Conservation (phyloP, 352 stramenopile genomes). For the Globisporangium polare region DNA sequence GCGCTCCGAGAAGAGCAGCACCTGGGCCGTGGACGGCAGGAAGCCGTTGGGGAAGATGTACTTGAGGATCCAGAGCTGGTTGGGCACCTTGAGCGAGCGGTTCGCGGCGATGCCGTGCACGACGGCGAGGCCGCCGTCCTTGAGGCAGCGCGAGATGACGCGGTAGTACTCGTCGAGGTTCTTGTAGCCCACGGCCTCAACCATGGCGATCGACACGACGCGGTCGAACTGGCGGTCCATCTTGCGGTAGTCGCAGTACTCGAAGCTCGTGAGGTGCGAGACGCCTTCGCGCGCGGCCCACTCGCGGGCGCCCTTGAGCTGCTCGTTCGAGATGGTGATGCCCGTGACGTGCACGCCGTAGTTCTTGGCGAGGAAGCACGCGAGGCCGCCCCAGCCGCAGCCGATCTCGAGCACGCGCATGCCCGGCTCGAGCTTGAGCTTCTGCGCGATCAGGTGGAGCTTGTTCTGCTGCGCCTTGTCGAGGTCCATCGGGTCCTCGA, state of each 20-base stretch:
- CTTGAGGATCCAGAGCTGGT: conserved; percentile 87
- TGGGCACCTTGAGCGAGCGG: conserved; percentile 78
- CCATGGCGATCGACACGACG: conserved; percentile 87
- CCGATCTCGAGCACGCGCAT: conserved; percentile 89
- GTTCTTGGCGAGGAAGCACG: conserved; percentile 84
- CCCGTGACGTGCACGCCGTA: conserved; percentile 85
- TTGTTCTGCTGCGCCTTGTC: conserved; percentile 85
- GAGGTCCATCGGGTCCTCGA: conserved; percentile 66
- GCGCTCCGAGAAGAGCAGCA: conserved; percentile 72
- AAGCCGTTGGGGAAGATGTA: conserved; percentile 92
- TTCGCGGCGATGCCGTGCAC: conserved; percentile 85
- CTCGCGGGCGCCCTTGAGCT: conserved; percentile 82
- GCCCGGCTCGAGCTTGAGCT: conserved; percentile 80
- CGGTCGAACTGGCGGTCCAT: conserved; percentile 87
- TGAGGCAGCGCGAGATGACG: conserved; percentile 78
- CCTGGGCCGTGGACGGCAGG: conserved; percentile 72
- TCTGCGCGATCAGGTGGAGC: conserved; percentile 83
- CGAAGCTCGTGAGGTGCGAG: conserved; percentile 82
- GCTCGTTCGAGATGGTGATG: conserved; percentile 90
- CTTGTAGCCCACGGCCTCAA: conserved; percentile 88
- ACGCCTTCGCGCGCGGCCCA: conserved; percentile 77
- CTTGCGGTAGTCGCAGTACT: conserved; percentile 90
- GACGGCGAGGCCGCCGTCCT: conserved; percentile 67
- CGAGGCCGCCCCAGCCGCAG: conserved; percentile 87
- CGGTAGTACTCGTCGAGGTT: conserved; percentile 86